Evolutionary conservation across 768 basidiomycete species (phyloP).

Genomic region (Galerina sulciceps): DNA sequence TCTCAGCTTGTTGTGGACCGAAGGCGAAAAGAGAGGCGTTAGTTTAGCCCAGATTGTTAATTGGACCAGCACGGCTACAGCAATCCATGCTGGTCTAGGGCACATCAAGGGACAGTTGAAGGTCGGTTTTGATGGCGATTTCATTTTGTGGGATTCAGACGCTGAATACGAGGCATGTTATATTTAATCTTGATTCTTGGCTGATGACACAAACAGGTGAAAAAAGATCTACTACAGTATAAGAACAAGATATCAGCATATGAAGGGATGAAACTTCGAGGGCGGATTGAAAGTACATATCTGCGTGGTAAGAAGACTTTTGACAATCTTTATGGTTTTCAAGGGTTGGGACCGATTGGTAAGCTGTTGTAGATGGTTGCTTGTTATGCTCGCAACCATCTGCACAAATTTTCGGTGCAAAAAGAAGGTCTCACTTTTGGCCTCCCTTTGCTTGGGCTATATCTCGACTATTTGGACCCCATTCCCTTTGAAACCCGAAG

Average conservation of each 20-base stretch:
- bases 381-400: too few relatives aligned
- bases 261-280: constrained; percentile 70
- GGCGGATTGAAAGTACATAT: constrained; percentile 77
- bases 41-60: constrained; percentile 63
- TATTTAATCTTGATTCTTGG: background rate
- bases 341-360: constrained; percentile 37
- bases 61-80: constrained; percentile 80
- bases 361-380: constrained; percentile 34
- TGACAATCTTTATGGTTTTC: constrained; percentile 43
- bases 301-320: constrained; percentile 80
- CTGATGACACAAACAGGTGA: constrained; percentile 53
- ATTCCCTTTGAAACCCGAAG: too few relatives aligned
- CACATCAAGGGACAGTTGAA: constrained; percentile 71
- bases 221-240: constrained; percentile 74
- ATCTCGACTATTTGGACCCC: too few relatives aligned
- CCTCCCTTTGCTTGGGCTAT: too few relatives aligned
- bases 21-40: constrained; percentile 64
- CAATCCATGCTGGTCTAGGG: constrained; percentile 77
- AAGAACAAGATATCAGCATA: constrained; percentile 96
- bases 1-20: constrained; percentile 88
- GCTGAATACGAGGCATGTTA: constrained; percentile 43
- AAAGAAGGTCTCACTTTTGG: too few relatives aligned
- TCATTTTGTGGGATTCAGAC: constrained; percentile 76
- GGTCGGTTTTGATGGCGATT: constrained; percentile 83
- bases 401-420: too few relatives aligned